Base-by-base conservation (phyloP, 306 rosid genomes). In the Ormosia semicastrata region DNA sequence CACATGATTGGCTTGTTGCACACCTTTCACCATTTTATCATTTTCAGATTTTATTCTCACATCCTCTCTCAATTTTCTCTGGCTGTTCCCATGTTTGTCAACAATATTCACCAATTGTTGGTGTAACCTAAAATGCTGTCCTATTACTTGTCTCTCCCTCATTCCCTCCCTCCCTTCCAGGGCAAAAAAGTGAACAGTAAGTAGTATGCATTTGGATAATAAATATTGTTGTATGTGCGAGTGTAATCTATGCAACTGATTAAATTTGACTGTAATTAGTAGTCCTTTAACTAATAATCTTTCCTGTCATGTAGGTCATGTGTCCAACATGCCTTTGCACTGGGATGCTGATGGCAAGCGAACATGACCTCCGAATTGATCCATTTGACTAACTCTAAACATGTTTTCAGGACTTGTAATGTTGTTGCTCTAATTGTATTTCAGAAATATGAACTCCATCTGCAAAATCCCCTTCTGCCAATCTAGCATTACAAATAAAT, bases 281-380 rank as follows among this genome's bases (percentile, higher is more conserved):
- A 8, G 17, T 71, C 2, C 6, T 79, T 79, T 52, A 64, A 47
- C 69, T 70, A 15, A 57, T 56, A 1, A 60, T 66, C 14, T 56
- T 63, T 33, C 47, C 14, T 83, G 76, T 54, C 56, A 50, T 81
- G 49, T 50, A 95, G 98, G 98, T 93, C 47, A 94, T 94, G 98
- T 93, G 98, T 80, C 97, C 98, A 10, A 88, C 98, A 59, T 94
- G 98, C 82, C 91, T 94, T 67, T 94, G 98, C 85, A 94, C 98
- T 14, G 98, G 98, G 79, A 89, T 90, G 97, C 74, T 89, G 92
- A 94, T 94, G 98, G 97, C 98, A 11, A 94, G 98, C 18, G 97
- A 94, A 39, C 98, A 94, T 59, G 98, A 94, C 83, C 92, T 92
- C 9, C 85, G 98, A 66, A 85, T 94, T 11, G 97, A 94, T 84